Percentiles rank a stretch among this genome's conserved stretches.
phyloP scores from a whole-genome alignment of 2,329 filamentous ascomycete species.

The Mollisia scopiformis region DNA sequence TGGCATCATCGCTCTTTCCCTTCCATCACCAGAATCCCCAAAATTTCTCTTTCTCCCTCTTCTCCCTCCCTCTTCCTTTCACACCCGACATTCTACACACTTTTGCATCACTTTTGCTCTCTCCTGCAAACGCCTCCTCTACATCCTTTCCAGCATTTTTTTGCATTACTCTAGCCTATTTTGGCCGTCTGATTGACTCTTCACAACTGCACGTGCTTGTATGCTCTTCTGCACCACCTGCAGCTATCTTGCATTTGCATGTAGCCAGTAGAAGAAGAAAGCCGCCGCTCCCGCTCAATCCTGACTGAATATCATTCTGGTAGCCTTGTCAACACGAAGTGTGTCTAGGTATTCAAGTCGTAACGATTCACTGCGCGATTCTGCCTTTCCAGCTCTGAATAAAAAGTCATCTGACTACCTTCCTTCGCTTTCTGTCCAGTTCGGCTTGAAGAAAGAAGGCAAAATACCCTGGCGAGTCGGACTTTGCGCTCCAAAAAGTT shows the following conservation, averaged over 20 bases:
- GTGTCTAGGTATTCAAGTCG: no score
- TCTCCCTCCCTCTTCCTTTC: neutral
- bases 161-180: neutral
- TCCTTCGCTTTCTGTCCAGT: slow-evolving; percentile 2
- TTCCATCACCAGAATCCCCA: neutral
- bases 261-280: neutral
- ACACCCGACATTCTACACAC: neutral
- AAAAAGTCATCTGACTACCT: slow-evolving; percentile 15
- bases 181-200: neutral
- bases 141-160: neutral
- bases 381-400: neutral
- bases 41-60: neutral
- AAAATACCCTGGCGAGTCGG: slow-evolving; percentile 11
- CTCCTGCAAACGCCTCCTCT: neutral
- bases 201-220: neutral
- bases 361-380: neutral
- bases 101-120: slow-evolving; percentile 2
- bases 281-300: neutral
- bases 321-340: no score
- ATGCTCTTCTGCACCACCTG: neutral
- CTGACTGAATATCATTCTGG: no score
- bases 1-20: neutral
- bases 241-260: slow-evolving; percentile 1
- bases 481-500: neutral
- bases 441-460: neutral